Percentiles rank a stretch among this genome's conserved stretches.
These are phyloP conservation scores for Lepidium aucheri DNA, from an alignment of 345 rosid genomes.

Conservation along the genomic window DNA sequence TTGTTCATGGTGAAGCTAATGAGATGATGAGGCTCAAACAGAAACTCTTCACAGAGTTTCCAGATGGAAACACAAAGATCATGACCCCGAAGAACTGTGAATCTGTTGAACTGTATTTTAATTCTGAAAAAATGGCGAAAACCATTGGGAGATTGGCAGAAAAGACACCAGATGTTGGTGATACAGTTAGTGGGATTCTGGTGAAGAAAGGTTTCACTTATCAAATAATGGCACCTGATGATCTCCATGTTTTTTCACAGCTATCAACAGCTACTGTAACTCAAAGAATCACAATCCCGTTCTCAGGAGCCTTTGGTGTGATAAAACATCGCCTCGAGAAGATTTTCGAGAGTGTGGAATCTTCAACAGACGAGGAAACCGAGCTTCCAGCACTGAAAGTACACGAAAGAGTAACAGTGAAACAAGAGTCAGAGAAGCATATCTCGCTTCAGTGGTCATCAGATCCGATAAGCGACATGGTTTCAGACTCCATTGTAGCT, in stretches of 20 bases:
- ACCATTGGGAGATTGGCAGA: constrained; percentile 81
- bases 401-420: constrained; percentile 65
- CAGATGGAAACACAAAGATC: constrained; percentile 73
- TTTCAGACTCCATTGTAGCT: constrained; percentile 85
- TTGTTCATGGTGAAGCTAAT: constrained; percentile 88
- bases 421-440: constrained; percentile 81
- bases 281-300: constrained; percentile 80
- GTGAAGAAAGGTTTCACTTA: constrained; percentile 91
- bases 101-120: constrained; percentile 76
- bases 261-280: constrained; percentile 73
- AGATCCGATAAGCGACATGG: constrained; percentile 90
- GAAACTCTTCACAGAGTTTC: constrained; percentile 68
- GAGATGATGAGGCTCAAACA: constrained; percentile 94
- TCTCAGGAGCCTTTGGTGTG: constrained; percentile 69
- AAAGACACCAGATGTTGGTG: constrained; percentile 70
- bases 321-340: constrained; percentile 73
- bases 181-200: constrained; percentile 70
- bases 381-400: constrained; percentile 55
- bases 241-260: constrained; percentile 93
- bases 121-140: constrained; percentile 90
- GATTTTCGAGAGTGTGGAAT: constrained; percentile 74
- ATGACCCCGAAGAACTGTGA: constrained; percentile 90
- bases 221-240: constrained; percentile 97
- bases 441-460: constrained; percentile 79
- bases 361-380: constrained; percentile 66